These are phyloP conservation scores for Fusarium cicatricum DNA, from an alignment of 2,329 filamentous ascomycete genomes.

Conservation along the genomic window DNA sequence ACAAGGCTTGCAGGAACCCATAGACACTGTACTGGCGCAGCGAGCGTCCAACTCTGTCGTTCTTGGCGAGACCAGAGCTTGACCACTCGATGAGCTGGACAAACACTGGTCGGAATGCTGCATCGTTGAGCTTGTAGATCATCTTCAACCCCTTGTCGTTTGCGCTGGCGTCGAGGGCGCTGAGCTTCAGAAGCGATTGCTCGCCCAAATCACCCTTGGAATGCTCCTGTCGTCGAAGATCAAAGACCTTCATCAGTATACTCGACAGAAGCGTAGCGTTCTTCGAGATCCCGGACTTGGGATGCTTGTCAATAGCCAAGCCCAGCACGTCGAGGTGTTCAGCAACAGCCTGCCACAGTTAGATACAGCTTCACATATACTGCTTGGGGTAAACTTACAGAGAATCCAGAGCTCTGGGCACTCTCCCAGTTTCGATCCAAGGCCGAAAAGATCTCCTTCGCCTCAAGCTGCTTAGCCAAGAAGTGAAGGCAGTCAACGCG, in stretches of 20 bases:
- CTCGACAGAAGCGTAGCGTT: slow-evolving; percentile 74
- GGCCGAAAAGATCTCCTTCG: slow-evolving; percentile 77
- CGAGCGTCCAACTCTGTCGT: slow-evolving; percentile 64
- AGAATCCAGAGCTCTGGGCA: slow-evolving; percentile 68
- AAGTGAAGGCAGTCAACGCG: slow-evolving; percentile 75
- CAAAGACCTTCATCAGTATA: slow-evolving; percentile 67
- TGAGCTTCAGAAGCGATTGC: slow-evolving; percentile 56
- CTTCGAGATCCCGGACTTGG: slow-evolving; percentile 81
- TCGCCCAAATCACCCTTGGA: slow-evolving; percentile 57
- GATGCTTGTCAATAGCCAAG: slow-evolving; percentile 76
- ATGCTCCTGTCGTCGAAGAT: slow-evolving; percentile 68
- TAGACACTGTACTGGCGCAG: slow-evolving; percentile 80
- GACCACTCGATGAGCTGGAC: slow-evolving; percentile 86
- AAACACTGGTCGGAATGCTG: slow-evolving; percentile 92
- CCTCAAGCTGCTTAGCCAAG: slow-evolving; percentile 78
- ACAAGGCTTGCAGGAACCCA: slow-evolving; percentile 81
- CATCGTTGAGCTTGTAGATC: slow-evolving; percentile 96
- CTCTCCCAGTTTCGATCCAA: slow-evolving; percentile 76
- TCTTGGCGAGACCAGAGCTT: slow-evolving; percentile 65
- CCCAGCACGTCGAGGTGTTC: slow-evolving; percentile 77
- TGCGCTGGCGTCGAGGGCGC: slow-evolving; percentile 68
- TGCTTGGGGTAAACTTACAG: slow-evolving; percentile 57
- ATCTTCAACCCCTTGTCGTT: slow-evolving; percentile 83
- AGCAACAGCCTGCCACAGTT: slow-evolving; percentile 63
- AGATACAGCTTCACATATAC: slow-evolving; percentile 33